Percentiles rank a stretch among this genome's conserved stretches.
phyloP scores from a whole-genome alignment of 345 rosid genomes.

The Moricandia arvensis region DNA sequence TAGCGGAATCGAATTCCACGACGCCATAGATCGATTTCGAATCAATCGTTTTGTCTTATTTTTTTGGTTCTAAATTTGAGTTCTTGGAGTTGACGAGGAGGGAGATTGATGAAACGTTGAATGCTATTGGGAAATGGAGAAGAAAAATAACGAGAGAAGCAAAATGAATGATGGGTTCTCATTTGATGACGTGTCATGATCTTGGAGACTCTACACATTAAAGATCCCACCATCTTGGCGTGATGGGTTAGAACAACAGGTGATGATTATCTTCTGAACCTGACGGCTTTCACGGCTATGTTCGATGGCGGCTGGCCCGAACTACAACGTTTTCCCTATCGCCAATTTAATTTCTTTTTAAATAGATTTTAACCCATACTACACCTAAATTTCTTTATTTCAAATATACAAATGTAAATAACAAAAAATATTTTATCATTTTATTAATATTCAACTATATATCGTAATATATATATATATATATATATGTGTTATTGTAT shows the following conservation, averaged over 20 bases:
- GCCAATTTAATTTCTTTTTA: background rate
- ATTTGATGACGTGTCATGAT: slow-evolving; percentile 24
- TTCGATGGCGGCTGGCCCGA: background rate
- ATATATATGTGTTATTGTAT: too few relatives aligned
- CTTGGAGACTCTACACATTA: background rate
- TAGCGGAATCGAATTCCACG: slow-evolving; percentile 80
- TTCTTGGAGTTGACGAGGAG: background rate
- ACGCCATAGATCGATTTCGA: slow-evolving; percentile 44
- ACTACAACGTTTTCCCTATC: background rate
- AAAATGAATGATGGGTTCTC: slow-evolving; percentile 15
- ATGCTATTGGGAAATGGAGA: background rate
- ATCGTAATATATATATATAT: too few relatives aligned
- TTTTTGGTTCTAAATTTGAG: background rate
- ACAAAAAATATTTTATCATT: too few relatives aligned
- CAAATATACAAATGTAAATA: too few relatives aligned
- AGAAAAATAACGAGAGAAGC: background rate
- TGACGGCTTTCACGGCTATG: background rate
- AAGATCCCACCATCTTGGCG: background rate
- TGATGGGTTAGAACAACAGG: background rate
- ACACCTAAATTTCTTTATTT: too few relatives aligned
- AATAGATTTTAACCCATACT: too few relatives aligned
- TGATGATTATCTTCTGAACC: slow-evolving; percentile 13
- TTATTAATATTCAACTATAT: too few relatives aligned
- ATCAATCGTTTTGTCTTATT: background rate
- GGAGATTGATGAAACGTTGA: background rate